Conservation (phyloP, 1,139 yeast species). For the Torulaspora globosa region DNA sequence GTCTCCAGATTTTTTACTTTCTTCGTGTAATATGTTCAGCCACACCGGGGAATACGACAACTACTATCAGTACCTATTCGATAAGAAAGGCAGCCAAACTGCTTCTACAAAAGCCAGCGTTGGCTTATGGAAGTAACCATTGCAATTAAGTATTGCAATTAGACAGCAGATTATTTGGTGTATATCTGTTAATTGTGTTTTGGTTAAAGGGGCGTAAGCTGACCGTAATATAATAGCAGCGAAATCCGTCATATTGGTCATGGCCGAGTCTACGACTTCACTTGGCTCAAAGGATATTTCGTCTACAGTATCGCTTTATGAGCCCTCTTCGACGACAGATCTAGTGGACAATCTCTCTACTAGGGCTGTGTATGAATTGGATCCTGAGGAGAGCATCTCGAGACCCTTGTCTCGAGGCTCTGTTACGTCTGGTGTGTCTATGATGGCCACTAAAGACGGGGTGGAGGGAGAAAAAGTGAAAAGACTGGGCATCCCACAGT, state of each 20-base stretch:
- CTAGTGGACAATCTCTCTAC: conserved; percentile 25
- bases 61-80: neutral
- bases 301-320: conserved; percentile 24
- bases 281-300: conserved; percentile 25
- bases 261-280: conserved; percentile 25
- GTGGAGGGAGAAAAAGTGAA: conserved; percentile 59
- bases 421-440: conserved; percentile 60
- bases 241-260: neutral
- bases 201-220: neutral
- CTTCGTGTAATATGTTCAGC: neutral
- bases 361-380: conserved; percentile 26
- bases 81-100: neutral
- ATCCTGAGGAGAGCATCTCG: conserved; percentile 34
- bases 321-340: conserved; percentile 16
- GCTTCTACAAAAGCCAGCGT: neutral
- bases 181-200: neutral
- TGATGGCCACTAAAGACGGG: conserved; percentile 72
- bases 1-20: neutral
- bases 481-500: conserved; percentile 43
- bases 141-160: neutral
- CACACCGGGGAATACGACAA: neutral
- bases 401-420: conserved; percentile 61
- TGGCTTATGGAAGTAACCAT: neutral
- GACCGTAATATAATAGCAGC: too few species aligned
- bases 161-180: neutral